phyloP scores from a whole-genome alignment of 768 basidiomycete species.

The Pleurotus sapidus region DNA sequence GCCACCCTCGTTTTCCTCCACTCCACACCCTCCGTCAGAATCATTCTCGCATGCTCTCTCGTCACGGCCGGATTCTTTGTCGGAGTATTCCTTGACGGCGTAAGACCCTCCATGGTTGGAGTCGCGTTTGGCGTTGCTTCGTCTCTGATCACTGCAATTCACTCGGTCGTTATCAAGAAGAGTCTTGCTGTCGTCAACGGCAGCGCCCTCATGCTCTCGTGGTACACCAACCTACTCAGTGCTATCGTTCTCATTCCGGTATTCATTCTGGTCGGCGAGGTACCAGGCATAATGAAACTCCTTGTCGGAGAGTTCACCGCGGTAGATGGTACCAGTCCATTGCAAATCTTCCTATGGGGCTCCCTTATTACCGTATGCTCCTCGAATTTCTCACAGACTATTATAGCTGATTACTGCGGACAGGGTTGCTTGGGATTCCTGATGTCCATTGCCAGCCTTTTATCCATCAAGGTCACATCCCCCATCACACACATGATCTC shows the following conservation, averaged over 20 bases:
- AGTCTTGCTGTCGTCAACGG: constrained; percentile 77
- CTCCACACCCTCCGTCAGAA: constrained; percentile 70
- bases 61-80: constrained; percentile 94
- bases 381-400: neutral
- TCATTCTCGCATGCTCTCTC: constrained; percentile 70
- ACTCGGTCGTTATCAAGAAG: constrained; percentile 94
- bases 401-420: neutral
- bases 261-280: constrained; percentile 74
- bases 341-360: constrained; percentile 74
- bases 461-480: constrained; percentile 96
- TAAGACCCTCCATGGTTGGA: constrained; percentile 40
- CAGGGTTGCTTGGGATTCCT: constrained; percentile 89
- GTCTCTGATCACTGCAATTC: constrained; percentile 83
- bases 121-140: constrained; percentile 79
- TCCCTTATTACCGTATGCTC: constrained; percentile 65
- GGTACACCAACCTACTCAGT: constrained; percentile 89
- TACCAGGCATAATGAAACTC: constrained; percentile 57
- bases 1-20: constrained; percentile 82
- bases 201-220: constrained; percentile 81
- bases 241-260: constrained; percentile 71
- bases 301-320: constrained; percentile 43
- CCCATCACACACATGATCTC: constrained; percentile 98
- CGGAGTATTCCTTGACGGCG: constrained; percentile 75
- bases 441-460: constrained; percentile 89
- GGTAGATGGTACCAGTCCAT: constrained; percentile 35